Evolutionary conservation across 495 filamentous ascomycete genomes (phyloP), one percentile per base, ranked within the genome.

Genomic region (Lophium mytilinum): DNA sequence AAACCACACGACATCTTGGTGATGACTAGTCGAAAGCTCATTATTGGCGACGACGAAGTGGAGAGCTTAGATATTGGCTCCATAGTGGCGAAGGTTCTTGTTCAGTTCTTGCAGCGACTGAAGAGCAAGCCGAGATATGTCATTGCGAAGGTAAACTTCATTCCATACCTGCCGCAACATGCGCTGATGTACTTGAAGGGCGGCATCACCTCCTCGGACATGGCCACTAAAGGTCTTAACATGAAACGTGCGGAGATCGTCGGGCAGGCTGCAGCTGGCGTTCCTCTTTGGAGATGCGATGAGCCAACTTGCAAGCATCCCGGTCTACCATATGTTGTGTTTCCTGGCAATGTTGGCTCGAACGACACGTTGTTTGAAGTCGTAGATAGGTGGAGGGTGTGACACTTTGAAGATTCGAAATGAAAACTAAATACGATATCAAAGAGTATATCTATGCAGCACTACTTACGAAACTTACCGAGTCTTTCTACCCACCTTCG

Each of bases 211-310:
- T 76, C 75, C 9, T 79, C 75, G 1, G 77, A 81, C 60, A 72
- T 73, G 12, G 78, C 78, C 10, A 81, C 76, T 1, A 79, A 78
- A 42, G 77, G 76, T 0, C 63, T 81, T 40, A 71, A 73, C 51
- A 71, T 80, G 46, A 79, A 77, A 53, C 72, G 77, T 5, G 79
- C 79, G 37, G 68, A 70, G 57, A 71, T 82, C 41, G 64, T 79
- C 3, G 79, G 79, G 0, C 77, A 82, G 55, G 78, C 78, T 0
- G 75, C 76, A 8, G 71, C 79, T 1, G 79, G 78, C 17, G 77
- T 82, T 19, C 79, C 79, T 1, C 62, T 82, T 3, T 82, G 78
- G 79, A 68, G 74, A 37, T 81, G 78, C 40, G 71, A 79, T 56
- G 77, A 80, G 66, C 55, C 61, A 40, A 75, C 71, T 0, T 75